Base-by-base conservation (phyloP, 352 stramenopile species). In the Globisporangium cylindrosporum region DNA sequence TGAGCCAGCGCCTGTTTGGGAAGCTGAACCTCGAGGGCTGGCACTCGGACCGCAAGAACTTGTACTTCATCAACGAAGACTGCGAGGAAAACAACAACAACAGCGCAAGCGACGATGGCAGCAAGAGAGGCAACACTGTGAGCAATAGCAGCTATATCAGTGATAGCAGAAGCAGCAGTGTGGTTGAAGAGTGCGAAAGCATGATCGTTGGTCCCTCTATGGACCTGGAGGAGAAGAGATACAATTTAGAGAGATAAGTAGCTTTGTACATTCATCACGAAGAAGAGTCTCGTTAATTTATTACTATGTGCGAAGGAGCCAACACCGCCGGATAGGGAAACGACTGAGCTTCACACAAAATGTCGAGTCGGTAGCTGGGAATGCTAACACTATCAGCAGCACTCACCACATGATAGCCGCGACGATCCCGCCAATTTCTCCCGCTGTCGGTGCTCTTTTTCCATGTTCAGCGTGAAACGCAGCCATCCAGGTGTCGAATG, bases 11-110 rank as follows among this genome's bases (percentile, higher is more conserved):
- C 3, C 59, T 75, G 20, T 68, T 68, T 34, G 73, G 70, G 59
- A 73, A 72, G 38, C 53, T 84, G 25, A 87, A 77, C 36, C 68
- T 85, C 59, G 71, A 77, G 1, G 77, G 79, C 2, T 87, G 79
- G 79, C 77, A 81, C 43, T 72, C 64, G 10, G 74, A 87, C 64
- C 75, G 79, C 36, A 62, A 62, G 56, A 62, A 62, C 24, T 15
- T 62, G 29, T 62, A 62, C 38, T 62, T 62, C 20, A 46, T 62
- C 32, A 62, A 51, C 56, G 56, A 62, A 62, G 34, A 62, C 32
- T 49, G 22, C 29, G 56, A 29, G 7, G 48, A 6, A 5, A 25
- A 53, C 46, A 53, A 5, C 46, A 54, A n/a, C 48, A 10, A 54
- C n/a, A 43, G 18, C 18, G 2, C 20, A 15, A 20, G 4, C 48